phyloP scores from a whole-genome alignment of 169 alveolate genomes.

The Plasmodium vivax region DNA sequence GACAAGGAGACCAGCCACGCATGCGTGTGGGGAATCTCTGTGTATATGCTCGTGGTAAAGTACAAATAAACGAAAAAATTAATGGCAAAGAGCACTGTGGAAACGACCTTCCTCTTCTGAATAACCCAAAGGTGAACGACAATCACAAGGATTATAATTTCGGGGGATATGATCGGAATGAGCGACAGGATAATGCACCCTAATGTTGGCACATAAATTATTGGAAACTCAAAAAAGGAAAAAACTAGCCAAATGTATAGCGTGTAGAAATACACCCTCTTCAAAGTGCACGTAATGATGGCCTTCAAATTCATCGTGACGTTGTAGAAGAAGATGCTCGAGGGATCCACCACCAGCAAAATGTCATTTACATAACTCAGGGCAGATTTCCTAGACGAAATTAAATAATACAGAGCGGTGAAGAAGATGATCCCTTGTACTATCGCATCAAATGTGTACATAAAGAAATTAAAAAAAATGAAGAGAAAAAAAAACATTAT shows the following conservation, averaged over 20 bases:
- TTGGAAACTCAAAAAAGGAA: constrained; percentile 77
- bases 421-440: constrained; percentile 76
- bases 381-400: constrained; percentile 63
- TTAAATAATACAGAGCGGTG: constrained; percentile 79
- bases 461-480: constrained; percentile 70
- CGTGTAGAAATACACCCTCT: constrained; percentile 74
- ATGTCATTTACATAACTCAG: constrained; percentile 75
- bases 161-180: constrained; percentile 78
- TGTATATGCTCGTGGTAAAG: constrained; percentile 78
- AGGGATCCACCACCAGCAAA: constrained; percentile 80
- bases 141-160: constrained; percentile 45
- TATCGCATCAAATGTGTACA: constrained; percentile 78
- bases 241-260: constrained; percentile 78
- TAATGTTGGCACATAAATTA: constrained; percentile 81
- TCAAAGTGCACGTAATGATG: constrained; percentile 76
- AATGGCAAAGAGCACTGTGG: constrained; percentile 8
- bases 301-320: constrained; percentile 75
- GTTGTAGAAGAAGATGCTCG: constrained; percentile 71
- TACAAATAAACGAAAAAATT: constrained; percentile 72
- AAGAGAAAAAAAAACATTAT: constrained; percentile 67
- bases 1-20: constrained; percentile 83
- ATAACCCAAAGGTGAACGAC: constrained; percentile 59
- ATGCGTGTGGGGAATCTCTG: constrained; percentile 78
- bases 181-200: constrained; percentile 75
- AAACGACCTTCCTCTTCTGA: constrained; percentile 22